Evolutionary conservation across 2,329 filamentous ascomycete species (phyloP).

Genomic region (Fusarium sp.): DNA sequence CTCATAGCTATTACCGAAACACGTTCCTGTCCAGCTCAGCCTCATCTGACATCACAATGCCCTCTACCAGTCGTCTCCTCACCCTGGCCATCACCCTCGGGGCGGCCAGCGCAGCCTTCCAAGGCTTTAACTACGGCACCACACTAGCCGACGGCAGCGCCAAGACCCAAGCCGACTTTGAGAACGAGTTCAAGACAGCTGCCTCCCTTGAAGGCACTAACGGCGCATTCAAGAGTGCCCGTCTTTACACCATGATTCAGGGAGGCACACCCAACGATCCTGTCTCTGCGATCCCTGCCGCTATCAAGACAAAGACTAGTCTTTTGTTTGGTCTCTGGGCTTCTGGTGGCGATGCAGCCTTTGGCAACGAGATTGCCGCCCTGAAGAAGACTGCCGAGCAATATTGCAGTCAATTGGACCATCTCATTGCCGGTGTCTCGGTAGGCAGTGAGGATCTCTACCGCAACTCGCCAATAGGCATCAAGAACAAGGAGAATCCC

Average conservation of each 20-base stretch:
- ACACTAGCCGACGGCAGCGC: conserved; percentile 69
- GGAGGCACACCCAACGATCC: conserved; percentile 71
- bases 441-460: conserved; percentile 91
- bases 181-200: conserved; percentile 76
- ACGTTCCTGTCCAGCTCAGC: background rate
- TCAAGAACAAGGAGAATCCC: conserved; percentile 69
- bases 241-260: conserved; percentile 83
- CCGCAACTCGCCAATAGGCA: conserved; percentile 78
- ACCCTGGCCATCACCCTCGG: conserved; percentile 51
- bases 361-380: conserved; percentile 80
- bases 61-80: conserved; percentile 48
- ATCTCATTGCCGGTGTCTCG: conserved; percentile 82
- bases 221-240: conserved; percentile 74
- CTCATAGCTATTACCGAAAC: conserved; percentile 13
- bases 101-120: conserved; percentile 55
- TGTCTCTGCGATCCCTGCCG: conserved; percentile 82
- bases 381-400: conserved; percentile 75
- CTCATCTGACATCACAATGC: conserved; percentile 43
- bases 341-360: conserved; percentile 71
- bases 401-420: conserved; percentile 75
- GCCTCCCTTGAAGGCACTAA: conserved; percentile 72
- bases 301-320: conserved; percentile 81
- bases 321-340: conserved; percentile 89
- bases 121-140: conserved; percentile 82
- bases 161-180: conserved; percentile 74